Base-by-base conservation (phyloP, 2,329 filamentous ascomycete genomes). In the Neonectria punicea region DNA sequence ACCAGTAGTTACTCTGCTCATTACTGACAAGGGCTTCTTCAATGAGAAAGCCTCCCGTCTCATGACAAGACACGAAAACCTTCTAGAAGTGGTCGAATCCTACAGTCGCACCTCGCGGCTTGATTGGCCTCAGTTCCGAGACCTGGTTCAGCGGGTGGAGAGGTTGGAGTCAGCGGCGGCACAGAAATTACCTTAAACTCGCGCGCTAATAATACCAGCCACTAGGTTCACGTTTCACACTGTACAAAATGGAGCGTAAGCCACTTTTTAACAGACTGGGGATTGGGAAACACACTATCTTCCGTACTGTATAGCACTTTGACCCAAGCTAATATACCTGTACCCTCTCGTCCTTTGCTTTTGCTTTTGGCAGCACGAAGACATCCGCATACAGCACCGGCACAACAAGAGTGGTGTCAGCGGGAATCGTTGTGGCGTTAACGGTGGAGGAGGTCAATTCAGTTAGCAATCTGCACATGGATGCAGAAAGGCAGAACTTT, bases 171-270 rank as follows among this genome's bases (percentile, higher is more conserved):
- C 43, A 22, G 22, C 22, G 53, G 20, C 43, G 18, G 22, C 57
- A 16, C 20, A 57, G 22, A 53, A 54, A 65, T 56, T 63, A 32
- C 51, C 43, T 58, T 58, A 50, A 63, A 46, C 41, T 58, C 53
- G 46, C 54, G 53, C 30, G 39, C 39, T 14, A 39, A 14, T 14
- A 39, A 14, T 6, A 32, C 18, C 16, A 20, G 14, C 34, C 2
- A 5, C 14, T n/a, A 16, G 7, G 36, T 5, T 8, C 36, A n/a
- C n/a, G 8, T 3, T 39, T 39, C 36, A 7, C 14, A 39, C 36
- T 39, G 36, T 39, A n/a, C 6, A 5, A 8, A 3, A 6, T n/a
- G 14, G 6, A 5, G 13, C 14, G 7, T 39, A 16, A 34, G 4
- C 5, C 34, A 16, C 34, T 2, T 16, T 39, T 39, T n/a, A 20